These are phyloP conservation scores for Capsicum rhomboideum DNA, from an alignment of 257 asterid genomes.

Conservation along the genomic window DNA sequence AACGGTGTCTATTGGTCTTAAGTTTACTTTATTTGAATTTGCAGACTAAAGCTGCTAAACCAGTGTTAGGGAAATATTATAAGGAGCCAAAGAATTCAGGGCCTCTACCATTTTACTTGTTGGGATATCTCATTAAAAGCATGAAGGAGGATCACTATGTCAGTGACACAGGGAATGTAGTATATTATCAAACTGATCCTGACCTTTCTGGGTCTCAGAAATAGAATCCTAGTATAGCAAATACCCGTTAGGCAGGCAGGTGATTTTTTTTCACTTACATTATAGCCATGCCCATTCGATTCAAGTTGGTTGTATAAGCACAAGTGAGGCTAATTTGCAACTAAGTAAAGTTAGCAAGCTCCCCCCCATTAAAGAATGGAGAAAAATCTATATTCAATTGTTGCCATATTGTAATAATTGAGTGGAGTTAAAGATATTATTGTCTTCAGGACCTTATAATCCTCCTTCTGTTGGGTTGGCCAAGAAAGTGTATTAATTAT, in stretches of 20 bases:
- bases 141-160: constrained; percentile 68
- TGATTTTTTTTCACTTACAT: constrained; percentile 11
- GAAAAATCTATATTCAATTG: not conserved
- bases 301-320: not conserved
- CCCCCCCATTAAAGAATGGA: not conserved
- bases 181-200: constrained; percentile 62
- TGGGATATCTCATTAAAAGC: constrained; percentile 57
- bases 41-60: constrained; percentile 81
- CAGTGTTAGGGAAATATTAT: constrained; percentile 71
- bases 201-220: constrained; percentile 23
- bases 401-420: not conserved
- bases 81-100: constrained; percentile 69
- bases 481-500: not conserved
- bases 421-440: not conserved
- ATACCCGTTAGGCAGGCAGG: not conserved
- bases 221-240: not conserved
- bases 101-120: constrained; percentile 57
- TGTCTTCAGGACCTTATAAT: not conserved
- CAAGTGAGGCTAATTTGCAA: not conserved
- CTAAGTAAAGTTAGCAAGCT: not conserved
- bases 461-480: not conserved
- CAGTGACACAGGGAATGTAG: constrained; percentile 58
- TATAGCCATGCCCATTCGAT: not conserved
- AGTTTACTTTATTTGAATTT: not conserved
- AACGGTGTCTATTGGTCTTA: not conserved